Evolutionary conservation across 139 green algal genomes (phyloP).

Genomic region (Tetradesmus obliquus): DNA sequence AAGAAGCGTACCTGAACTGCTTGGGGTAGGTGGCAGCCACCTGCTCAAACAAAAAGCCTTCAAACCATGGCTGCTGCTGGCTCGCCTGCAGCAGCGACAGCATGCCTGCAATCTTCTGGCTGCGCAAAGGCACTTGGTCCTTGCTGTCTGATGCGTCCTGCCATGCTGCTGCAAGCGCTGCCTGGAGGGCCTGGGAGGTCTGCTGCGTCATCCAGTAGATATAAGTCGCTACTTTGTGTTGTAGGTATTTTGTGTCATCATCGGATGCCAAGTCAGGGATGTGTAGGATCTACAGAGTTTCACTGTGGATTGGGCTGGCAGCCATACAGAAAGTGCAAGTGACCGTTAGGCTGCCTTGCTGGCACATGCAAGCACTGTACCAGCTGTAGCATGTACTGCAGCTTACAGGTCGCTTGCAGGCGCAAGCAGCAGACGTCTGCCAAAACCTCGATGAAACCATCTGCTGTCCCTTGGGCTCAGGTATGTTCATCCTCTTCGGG

Average conservation of each 20-base stretch:
- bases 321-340: background rate
- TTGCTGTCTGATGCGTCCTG: conserved; percentile 14
- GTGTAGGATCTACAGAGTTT: background rate
- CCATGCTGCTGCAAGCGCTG: background rate
- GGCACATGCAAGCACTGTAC: background rate
- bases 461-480: background rate
- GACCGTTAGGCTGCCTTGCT: background rate
- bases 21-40: background rate
- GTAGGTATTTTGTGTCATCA: background rate
- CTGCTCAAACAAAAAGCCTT: background rate
- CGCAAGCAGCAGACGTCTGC: background rate
- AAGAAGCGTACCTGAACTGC: background rate
- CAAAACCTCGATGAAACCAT: background rate
- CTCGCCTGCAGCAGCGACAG: background rate
- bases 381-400: background rate
- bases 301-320: background rate
- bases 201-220: background rate
- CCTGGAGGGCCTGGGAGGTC: background rate
- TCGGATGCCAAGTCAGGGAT: background rate
- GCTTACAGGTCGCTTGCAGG: background rate
- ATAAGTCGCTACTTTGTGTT: background rate
- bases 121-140: background rate
- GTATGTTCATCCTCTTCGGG: background rate
- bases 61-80: background rate
- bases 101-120: background rate